phyloP scores from a whole-genome alignment of 768 basidiomycete species.

The Ramaria rubella region DNA sequence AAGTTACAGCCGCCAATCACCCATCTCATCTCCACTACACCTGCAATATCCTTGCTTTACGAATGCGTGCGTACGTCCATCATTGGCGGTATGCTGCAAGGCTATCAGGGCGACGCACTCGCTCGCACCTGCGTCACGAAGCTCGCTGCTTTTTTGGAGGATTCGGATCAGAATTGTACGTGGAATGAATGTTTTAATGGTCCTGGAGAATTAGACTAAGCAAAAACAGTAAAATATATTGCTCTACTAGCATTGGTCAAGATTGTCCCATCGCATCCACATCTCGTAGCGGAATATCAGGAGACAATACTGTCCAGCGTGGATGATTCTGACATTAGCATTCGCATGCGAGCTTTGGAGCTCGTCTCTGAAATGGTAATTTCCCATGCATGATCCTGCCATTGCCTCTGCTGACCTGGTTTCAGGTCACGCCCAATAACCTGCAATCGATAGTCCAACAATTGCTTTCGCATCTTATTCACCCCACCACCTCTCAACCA shows the following conservation, averaged over 20 bases:
- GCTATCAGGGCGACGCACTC: conserved; percentile 64
- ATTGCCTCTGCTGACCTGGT: conserved; percentile 3
- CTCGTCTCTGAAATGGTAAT: conserved; percentile 88
- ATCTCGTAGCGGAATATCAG: conserved; percentile 87
- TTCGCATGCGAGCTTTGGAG: conserved; percentile 93
- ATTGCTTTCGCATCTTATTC: conserved; percentile 78
- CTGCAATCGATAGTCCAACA: conserved; percentile 88
- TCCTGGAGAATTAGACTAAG: neutral
- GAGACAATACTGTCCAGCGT: conserved; percentile 85
- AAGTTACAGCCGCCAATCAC: conserved; percentile 94
- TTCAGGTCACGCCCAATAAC: conserved; percentile 77
- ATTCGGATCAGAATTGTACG: conserved; percentile 93
- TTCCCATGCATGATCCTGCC: neutral
- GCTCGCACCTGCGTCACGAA: conserved; percentile 90
- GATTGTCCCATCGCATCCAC: conserved; percentile 87
- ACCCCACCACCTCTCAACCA: conserved; percentile 42
- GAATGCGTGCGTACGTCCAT: conserved; percentile 99
- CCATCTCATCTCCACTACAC: conserved; percentile 90
- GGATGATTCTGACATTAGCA: conserved; percentile 90
- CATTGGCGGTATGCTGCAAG: conserved; percentile 91
- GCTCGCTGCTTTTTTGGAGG: conserved; percentile 84
- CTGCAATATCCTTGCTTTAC: conserved; percentile 91
- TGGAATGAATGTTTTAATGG: neutral
- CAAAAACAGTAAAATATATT: conserved; percentile 86
- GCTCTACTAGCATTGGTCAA: conserved; percentile 91